phyloP scores from a whole-genome alignment of 2,329 filamentous ascomycete species.

The Exophiala alcalophila region DNA sequence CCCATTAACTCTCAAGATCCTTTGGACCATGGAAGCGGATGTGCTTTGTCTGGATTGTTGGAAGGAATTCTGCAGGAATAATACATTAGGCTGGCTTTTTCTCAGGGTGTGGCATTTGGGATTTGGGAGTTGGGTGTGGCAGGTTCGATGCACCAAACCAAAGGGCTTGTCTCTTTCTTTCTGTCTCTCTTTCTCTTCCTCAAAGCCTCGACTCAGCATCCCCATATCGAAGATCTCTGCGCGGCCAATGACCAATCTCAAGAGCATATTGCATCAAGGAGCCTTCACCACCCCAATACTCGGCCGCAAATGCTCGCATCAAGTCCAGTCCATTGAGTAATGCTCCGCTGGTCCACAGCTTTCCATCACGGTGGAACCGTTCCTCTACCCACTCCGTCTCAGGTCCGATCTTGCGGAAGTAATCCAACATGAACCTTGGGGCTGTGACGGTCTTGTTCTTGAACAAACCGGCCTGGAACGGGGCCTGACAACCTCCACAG shows the following conservation, averaged over 20 bases:
- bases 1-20: too few relatives aligned
- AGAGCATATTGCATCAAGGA: constrained; percentile 23
- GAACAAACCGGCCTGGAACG: constrained; percentile 22
- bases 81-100: too few relatives aligned
- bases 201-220: constrained; percentile 7
- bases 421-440: constrained; percentile 15
- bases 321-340: constrained; percentile 36
- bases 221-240: constrained; percentile 15
- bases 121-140: too few relatives aligned
- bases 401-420: constrained; percentile 9
- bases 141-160: too few relatives aligned
- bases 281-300: constrained; percentile 32
- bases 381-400: constrained; percentile 26
- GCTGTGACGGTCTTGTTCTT: constrained; percentile 22
- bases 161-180: too few relatives aligned
- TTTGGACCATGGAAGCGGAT: too few relatives aligned
- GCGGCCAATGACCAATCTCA: constrained; percentile 12
- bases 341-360: constrained; percentile 37
- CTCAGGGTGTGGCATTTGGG: too few relatives aligned
- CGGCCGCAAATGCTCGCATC: constrained; percentile 33
- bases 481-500: constrained; percentile 21
- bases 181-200: too few relatives aligned
- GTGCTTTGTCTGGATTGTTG: too few relatives aligned
- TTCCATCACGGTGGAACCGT: constrained; percentile 33
- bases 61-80: too few relatives aligned